Percentiles rank a stretch among this genome's conserved stretches.
Conservation (phyloP, 352 stramenopile species). For the Achlya hypogyna region DNA sequence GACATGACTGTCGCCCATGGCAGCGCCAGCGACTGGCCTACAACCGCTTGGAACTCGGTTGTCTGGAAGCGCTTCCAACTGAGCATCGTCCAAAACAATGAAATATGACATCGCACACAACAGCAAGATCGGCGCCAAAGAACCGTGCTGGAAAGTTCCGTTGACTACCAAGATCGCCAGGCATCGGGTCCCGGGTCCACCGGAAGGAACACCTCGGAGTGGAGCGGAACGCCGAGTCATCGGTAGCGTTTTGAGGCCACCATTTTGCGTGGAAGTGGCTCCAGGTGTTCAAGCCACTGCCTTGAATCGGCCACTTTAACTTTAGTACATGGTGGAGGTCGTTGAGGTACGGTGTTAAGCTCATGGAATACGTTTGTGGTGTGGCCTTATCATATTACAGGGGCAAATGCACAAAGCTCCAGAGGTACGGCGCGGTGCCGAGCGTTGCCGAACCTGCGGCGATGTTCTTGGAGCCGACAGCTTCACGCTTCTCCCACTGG, state of each 20-base stretch:
- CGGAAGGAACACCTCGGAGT: too few relatives aligned
- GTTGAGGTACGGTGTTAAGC: not conserved
- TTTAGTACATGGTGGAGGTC: not conserved
- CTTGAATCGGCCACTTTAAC: too few relatives aligned
- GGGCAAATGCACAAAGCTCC: not conserved
- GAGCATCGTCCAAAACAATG: not conserved
- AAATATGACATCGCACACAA: not conserved
- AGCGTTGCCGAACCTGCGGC: not conserved
- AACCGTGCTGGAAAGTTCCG: too few relatives aligned
- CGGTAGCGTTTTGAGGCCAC: too few relatives aligned
- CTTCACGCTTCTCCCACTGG: slow-evolving; percentile 19
- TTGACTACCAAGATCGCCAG: too few relatives aligned
- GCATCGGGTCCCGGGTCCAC: too few relatives aligned
- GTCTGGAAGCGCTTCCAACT: not conserved
- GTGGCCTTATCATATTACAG: not conserved
- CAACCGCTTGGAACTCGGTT: not conserved
- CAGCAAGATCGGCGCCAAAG: not conserved
- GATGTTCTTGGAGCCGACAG: slow-evolving; percentile 2
- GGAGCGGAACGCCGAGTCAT: too few relatives aligned
- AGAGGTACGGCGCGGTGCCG: not conserved
- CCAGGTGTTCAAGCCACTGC: too few relatives aligned
- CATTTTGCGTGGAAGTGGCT: too few relatives aligned
- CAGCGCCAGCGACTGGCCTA: not conserved
- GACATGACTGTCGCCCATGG: not conserved
- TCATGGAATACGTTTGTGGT: not conserved